A percentile compares a stretch with the other conserved stretches of the same genome.
These are phyloP conservation scores for Haematococcus sp. DNA, from an alignment of 139 green algal species.

Conservation along the genomic window DNA sequence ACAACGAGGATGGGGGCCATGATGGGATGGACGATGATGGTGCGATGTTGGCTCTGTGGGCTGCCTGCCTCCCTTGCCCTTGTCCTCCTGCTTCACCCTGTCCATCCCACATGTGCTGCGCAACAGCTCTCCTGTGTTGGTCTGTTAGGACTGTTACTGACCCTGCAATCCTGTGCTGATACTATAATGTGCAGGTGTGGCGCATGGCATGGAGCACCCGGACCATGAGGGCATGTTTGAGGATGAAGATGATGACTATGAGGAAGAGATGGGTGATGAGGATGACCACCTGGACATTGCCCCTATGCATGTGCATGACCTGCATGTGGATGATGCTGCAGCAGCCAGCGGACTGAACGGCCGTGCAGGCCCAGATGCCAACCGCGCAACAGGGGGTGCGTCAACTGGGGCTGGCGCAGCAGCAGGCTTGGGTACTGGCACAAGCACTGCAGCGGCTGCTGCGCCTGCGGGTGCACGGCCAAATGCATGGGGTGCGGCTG, in stretches of 20 bases:
- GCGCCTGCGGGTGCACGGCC: neutral
- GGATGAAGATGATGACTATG: conserved; percentile 27
- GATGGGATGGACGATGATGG: conserved; percentile 52
- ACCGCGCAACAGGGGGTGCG: conserved; percentile 2
- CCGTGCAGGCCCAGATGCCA: neutral
- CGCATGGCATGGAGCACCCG: conserved; percentile 8
- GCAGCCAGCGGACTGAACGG: neutral
- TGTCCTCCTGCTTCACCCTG: neutral
- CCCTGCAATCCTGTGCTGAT: too few species aligned
- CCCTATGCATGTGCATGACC: conserved; percentile 69
- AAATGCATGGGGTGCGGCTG: conserved; percentile 5
- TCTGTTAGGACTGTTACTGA: too few species aligned
- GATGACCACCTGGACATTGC: conserved; percentile 31
- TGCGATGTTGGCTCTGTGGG: too few species aligned
- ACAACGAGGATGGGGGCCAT: conserved; percentile 40
- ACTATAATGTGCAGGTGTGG: neutral
- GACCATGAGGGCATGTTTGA: conserved; percentile 40
- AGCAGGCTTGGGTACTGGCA: conserved; percentile 9
- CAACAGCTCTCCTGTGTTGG: neutral
- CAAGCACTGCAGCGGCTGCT: conserved; percentile 11
- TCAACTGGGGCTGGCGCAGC: conserved; percentile 12
- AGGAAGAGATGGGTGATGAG: conserved; percentile 25
- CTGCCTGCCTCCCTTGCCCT: conserved; percentile 6
- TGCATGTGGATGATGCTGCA: conserved; percentile 59
- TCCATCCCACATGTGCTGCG: neutral